These are phyloP conservation scores for Calendula officinalis DNA, from an alignment of 129 eudicot species.

Conservation along the genomic window DNA sequence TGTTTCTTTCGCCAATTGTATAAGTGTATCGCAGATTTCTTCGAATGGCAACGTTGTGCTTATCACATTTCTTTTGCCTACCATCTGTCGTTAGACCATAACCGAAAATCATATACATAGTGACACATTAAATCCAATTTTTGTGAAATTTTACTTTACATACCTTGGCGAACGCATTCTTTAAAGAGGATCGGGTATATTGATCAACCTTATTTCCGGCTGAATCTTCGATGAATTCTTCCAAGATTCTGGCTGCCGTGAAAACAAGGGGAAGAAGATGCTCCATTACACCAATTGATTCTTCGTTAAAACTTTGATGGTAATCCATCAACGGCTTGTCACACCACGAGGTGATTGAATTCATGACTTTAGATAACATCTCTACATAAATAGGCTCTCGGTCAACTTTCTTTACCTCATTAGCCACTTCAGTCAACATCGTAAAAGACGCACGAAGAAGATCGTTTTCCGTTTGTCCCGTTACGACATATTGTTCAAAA, in stretches of 20 bases:
- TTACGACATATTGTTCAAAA: slow-evolving; percentile 55
- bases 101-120: too few relatives aligned
- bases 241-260: slow-evolving; percentile 52
- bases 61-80: slow-evolving; percentile 42
- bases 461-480: slow-evolving; percentile 70
- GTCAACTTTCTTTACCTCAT: slow-evolving; percentile 69
- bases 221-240: slow-evolving; percentile 29
- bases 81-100: slow-evolving; percentile 33
- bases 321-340: slow-evolving; percentile 67
- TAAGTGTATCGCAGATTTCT: slow-evolving; percentile 51
- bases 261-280: slow-evolving; percentile 58
- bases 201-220: slow-evolving; percentile 64
- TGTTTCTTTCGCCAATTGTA: slow-evolving; percentile 55
- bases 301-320: slow-evolving; percentile 43
- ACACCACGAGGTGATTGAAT: slow-evolving; percentile 53
- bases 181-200: slow-evolving; percentile 67
- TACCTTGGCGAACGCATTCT: slow-evolving; percentile 73
- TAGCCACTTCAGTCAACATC: slow-evolving; percentile 74
- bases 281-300: slow-evolving; percentile 47
- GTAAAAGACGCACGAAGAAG: slow-evolving; percentile 65
- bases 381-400: slow-evolving; percentile 52
- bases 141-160: background rate
- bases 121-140: background rate
- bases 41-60: slow-evolving; percentile 37
- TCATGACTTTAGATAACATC: slow-evolving; percentile 50